Conservation (phyloP, 208 protist genomes). For the Leishmania turanica region DNA sequence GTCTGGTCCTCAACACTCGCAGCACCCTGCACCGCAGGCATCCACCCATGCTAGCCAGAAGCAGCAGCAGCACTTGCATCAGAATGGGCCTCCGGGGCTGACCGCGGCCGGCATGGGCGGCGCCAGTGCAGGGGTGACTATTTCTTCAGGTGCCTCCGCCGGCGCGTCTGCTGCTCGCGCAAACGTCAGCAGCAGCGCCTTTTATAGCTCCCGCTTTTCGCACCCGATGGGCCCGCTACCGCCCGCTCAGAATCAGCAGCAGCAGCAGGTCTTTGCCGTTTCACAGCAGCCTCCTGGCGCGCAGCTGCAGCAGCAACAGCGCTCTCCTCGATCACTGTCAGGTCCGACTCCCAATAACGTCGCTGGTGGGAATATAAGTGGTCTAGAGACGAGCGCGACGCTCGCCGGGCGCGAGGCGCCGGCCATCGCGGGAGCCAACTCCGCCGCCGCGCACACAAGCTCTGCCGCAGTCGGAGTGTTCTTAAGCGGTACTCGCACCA, state of each 20-base stretch:
- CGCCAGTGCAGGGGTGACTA: background rate
- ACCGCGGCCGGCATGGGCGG: background rate
- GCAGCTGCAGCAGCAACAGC: slow-evolving; percentile 21
- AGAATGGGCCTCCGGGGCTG: background rate
- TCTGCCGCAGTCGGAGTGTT: slow-evolving; percentile 28
- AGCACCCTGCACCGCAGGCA: background rate
- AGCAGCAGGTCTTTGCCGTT: background rate
- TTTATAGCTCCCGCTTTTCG: slow-evolving; percentile 12
- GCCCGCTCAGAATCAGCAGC: background rate
- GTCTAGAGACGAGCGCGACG: background rate
- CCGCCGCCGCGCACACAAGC: slow-evolving; percentile 36
- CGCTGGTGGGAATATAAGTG: slow-evolving; percentile 3
- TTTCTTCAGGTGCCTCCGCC: background rate
- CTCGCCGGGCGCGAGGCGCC: slow-evolving; percentile 31
- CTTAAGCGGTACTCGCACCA: slow-evolving; percentile 53
- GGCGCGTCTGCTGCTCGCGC: background rate
- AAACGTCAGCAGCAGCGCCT: background rate
- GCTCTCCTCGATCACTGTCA: slow-evolving; percentile 1
- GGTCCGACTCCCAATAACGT: background rate
- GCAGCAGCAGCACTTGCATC: slow-evolving; percentile 6
- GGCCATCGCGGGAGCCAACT: slow-evolving; percentile 38
- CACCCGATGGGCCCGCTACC: background rate
- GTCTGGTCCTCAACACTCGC: slow-evolving; percentile 1
- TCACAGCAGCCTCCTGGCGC: background rate
- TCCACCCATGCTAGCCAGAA: background rate